phyloP scores from a whole-genome alignment of 2,329 filamentous ascomycete species.

The Alternaria novae-zelandiae region DNA sequence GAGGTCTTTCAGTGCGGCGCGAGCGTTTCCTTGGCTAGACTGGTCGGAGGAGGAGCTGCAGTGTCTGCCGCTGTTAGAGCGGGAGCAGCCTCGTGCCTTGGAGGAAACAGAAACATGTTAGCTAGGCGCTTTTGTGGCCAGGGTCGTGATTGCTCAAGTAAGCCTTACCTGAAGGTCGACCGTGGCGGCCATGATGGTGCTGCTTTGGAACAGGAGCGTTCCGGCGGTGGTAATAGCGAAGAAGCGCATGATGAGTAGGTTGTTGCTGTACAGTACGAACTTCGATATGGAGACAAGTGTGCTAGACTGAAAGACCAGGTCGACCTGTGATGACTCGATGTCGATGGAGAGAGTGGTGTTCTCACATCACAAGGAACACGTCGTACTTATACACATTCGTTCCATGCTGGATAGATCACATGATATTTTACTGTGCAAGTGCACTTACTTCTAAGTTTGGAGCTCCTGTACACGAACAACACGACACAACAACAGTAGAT shows the following conservation, averaged over 20 bases:
- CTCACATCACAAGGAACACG: not conserved
- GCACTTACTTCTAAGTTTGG: fast-evolving
- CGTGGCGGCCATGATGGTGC: not conserved
- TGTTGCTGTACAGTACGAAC: not conserved
- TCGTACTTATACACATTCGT: not conserved
- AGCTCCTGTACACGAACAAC: not conserved
- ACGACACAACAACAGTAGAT: not conserved
- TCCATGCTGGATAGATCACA: not conserved
- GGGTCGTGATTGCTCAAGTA: not conserved
- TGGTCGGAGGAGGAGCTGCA: not conserved
- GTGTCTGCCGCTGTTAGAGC: not conserved
- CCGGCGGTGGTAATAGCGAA: not conserved
- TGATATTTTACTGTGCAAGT: not conserved
- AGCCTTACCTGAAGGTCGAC: not conserved
- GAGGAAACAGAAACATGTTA: not conserved
- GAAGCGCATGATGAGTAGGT: not conserved
- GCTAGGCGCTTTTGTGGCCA: not conserved
- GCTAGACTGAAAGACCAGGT: not conserved
- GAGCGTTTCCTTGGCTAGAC: not conserved
- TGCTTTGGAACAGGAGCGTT: not conserved
- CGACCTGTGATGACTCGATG: not conserved
- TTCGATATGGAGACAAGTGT: not conserved
- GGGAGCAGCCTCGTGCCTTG: not conserved
- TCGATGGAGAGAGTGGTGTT: not conserved
- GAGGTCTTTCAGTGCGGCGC: not conserved